A percentile compares a stretch with the other conserved stretches of the same genome.
Evolutionary conservation across 139 green algal genomes (phyloP).

Genomic region (Tetradesmus obliquus): DNA sequence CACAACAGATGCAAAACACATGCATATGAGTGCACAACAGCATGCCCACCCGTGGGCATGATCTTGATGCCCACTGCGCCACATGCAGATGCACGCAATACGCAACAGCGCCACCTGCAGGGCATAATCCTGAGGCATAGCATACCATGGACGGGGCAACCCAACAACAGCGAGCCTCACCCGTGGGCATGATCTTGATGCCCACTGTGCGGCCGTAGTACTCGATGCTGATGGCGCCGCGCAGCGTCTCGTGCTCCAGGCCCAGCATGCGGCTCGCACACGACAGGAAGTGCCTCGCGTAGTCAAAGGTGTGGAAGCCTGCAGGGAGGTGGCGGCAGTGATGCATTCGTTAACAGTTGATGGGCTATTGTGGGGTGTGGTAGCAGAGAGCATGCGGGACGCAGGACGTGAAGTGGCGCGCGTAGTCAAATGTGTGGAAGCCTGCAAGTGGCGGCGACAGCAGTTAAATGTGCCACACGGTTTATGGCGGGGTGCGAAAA

Average conservation of each 20-base stretch:
- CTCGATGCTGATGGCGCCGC: constrained; percentile 93
- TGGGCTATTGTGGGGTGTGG: no score
- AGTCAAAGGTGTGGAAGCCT: constrained; percentile 99
- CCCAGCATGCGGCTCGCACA: constrained; percentile 97
- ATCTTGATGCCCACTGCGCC: constrained; percentile 96
- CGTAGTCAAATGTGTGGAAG: constrained; percentile 82
- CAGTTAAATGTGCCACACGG: not conserved
- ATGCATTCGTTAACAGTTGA: not conserved
- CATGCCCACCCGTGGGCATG: constrained; percentile 87
- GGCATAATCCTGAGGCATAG: no score
- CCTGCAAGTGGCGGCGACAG: not conserved
- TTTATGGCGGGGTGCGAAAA: constrained; percentile 34
- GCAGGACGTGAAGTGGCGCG: constrained; percentile 97
- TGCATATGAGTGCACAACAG: no score
- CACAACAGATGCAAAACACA: no score
- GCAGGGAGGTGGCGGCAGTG: not conserved
- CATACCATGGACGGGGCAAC: no score
- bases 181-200: constrained; percentile 98
- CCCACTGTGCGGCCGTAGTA: constrained; percentile 97
- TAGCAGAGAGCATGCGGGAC: constrained; percentile 50
- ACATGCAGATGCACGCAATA: not conserved
- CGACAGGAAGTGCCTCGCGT: constrained; percentile 98
- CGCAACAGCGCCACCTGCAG: no score
- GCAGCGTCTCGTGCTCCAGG: constrained; percentile 91
- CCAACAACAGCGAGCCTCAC: constrained; percentile 19